A percentile compares a stretch with the other conserved stretches of the same genome.
Evolutionary conservation across 306 rosid species (phyloP).

Genomic region (Ormosia semicastrata): DNA sequence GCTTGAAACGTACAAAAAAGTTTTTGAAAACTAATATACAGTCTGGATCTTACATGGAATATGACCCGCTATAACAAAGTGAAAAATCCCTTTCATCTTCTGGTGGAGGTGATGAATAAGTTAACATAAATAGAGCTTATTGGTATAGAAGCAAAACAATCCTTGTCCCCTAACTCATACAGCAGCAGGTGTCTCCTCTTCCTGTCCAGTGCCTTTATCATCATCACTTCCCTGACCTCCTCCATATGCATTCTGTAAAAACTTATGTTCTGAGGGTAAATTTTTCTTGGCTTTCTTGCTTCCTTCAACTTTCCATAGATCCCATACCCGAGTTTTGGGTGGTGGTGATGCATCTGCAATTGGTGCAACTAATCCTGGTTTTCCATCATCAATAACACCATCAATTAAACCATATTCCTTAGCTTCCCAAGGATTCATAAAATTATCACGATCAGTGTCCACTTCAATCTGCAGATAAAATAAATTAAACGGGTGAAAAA

Average conservation of each 20-base stretch:
- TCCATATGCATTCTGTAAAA: constrained; percentile 40
- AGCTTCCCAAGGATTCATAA: constrained; percentile 95
- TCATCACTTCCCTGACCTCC: constrained; percentile 37
- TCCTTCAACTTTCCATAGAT: constrained; percentile 62
- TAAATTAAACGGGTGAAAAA: background rate
- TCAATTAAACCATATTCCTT: constrained; percentile 88
- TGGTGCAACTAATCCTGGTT: constrained; percentile 92
- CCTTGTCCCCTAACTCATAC: constrained; percentile 38
- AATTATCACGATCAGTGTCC: constrained; percentile 86
- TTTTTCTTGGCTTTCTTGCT: constrained; percentile 52
- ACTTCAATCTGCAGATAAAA: constrained; percentile 58
- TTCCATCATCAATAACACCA: constrained; percentile 85
- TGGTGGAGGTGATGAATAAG: background rate
- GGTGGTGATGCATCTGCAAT: constrained; percentile 67
- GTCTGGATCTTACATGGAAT: constrained; percentile 25
- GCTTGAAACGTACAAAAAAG: background rate
- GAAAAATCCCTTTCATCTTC: constrained; percentile 20
- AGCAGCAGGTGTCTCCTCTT: constrained; percentile 53
- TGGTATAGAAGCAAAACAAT: constrained; percentile 10
- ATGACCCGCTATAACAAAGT: constrained; percentile 14
- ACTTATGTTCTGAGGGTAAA: constrained; percentile 67
- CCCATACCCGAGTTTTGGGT: constrained; percentile 61
- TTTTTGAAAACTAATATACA: constrained; percentile 27
- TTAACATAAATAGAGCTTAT: background rate
- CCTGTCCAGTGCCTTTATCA: constrained; percentile 42